These are phyloP conservation scores for Neospermospora avenae DNA, from an alignment of 2,329 filamentous ascomycete genomes.

Conservation along the genomic window DNA sequence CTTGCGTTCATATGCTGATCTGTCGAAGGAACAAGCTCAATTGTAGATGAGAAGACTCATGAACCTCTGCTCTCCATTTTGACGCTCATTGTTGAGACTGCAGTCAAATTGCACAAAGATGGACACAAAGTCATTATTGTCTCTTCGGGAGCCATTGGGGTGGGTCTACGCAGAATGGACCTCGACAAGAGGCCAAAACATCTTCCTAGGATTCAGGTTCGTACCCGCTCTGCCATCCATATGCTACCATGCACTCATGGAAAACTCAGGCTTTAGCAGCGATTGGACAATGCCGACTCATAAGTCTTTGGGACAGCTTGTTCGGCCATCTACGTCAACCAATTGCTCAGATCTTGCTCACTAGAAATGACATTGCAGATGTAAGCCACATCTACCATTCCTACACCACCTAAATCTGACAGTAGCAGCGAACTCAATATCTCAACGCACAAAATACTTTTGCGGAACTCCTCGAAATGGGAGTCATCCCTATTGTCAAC, in stretches of 20 bases:
- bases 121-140: constrained; percentile 94
- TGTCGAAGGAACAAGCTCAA: constrained; percentile 85
- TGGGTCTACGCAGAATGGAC: constrained; percentile 88
- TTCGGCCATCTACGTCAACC: constrained; percentile 87
- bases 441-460: constrained; percentile 96
- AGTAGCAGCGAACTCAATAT: constrained; percentile 74
- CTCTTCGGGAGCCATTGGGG: constrained; percentile 94
- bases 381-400: constrained; percentile 45
- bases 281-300: constrained; percentile 91
- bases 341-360: constrained; percentile 90
- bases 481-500: constrained; percentile 96
- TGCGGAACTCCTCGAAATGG: constrained; percentile 84
- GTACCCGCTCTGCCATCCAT: constrained; percentile 13
- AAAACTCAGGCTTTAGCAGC: constrained; percentile 74
- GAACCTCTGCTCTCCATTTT: constrained; percentile 89
- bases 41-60: constrained; percentile 93
- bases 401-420: constrained; percentile 12
- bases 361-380: constrained; percentile 93
- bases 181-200: constrained; percentile 84
- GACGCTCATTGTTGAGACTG: constrained; percentile 90
- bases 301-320: constrained; percentile 91
- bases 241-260: neutral
- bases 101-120: constrained; percentile 80
- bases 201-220: constrained; percentile 78
- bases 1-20: constrained; percentile 5